Evolutionary conservation across 441 rosid genomes (phyloP), one percentile per base, ranked within the genome.

Genomic region (Mallotus repandus): DNA sequence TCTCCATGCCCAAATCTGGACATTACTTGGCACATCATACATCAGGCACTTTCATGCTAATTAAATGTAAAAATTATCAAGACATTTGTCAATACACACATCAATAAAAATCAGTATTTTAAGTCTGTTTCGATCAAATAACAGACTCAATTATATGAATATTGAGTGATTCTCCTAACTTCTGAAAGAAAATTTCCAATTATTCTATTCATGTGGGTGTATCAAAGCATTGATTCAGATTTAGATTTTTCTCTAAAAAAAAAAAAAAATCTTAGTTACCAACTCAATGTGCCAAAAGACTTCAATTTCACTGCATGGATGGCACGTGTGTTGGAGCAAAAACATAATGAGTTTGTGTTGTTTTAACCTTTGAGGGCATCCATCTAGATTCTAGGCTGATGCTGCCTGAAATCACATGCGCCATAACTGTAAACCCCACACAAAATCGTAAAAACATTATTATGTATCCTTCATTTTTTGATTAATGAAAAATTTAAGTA

Each of bases 391-490:
- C 2, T 54, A 35, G 75, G 70, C 29, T 25, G 29, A 25, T 48
- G 76, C 67, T 72, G n/a, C 70, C 57, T 54, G 69, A 38, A 70
- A 73, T 18, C 80, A 74, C 78, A 74, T 58, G 64, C 74, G 16
- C 8, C 72, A 35, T 63, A 29, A 64, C 1, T 25, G 2, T 25
- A 25, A 25, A 25, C 29, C 71, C 55, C 7, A 48, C 57, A 45
- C 25, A 19, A 68, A 75, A 25, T 25, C 29, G 2, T 25, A 25
- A 0, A 25, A 25, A 25, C 29, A 25, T 25, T 25, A 1, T 25
- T 25, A 25, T 25, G 29, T 2, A 25, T 25, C 29, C 29, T 25
- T 25, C 1, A 25, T 25, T 25, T 25, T 25, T 25, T 25, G 2
- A 25, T 25, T 25, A 25, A 25, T 25, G 29, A 25, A 25, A 25